A percentile compares a stretch with the other conserved stretches of the same genome.
Evolutionary conservation across 2,329 filamentous ascomycete genomes (phyloP).

Genomic region (Trichoderma pleuroti): DNA sequence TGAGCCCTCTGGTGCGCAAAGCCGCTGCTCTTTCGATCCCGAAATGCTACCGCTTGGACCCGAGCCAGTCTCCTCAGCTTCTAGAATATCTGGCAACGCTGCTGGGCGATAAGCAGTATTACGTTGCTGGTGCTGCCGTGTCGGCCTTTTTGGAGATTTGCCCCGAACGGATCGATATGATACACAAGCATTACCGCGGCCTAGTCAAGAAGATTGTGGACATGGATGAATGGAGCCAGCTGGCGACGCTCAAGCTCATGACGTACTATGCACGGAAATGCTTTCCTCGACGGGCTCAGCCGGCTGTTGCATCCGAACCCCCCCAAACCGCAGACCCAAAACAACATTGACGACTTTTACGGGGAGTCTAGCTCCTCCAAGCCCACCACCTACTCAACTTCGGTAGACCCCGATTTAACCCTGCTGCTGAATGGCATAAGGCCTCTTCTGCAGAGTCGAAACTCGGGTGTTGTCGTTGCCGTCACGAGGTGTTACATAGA

Average conservation of each 20-base stretch:
- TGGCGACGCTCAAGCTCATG: constrained; percentile 78
- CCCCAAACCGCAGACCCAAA: not conserved
- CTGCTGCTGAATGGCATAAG: constrained; percentile 75
- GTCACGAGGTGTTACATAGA: constrained; percentile 82
- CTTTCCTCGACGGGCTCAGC: constrained; percentile 69
- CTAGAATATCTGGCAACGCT: constrained; percentile 75
- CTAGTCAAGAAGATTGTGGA: constrained; percentile 89
- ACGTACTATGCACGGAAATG: constrained; percentile 80
- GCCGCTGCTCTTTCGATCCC: constrained; percentile 91
- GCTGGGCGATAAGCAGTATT: constrained; percentile 89
- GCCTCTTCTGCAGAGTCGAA: constrained; percentile 86
- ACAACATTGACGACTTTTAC: constrained; percentile 71
- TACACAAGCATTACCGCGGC: constrained; percentile 84
- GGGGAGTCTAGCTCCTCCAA: constrained; percentile 55
- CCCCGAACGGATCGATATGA: constrained; percentile 78
- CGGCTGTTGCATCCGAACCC: constrained; percentile 41
- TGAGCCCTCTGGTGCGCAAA: constrained; percentile 91
- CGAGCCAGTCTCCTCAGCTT: constrained; percentile 77
- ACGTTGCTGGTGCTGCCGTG: constrained; percentile 91
- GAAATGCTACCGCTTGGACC: constrained; percentile 91
- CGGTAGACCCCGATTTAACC: constrained; percentile 77
- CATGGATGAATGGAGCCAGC: constrained; percentile 98
- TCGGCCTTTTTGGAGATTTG: constrained; percentile 86
- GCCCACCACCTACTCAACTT: constrained; percentile 41
- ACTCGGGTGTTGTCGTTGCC: constrained; percentile 86